A percentile compares a stretch with the other conserved stretches of the same genome.
Evolutionary conservation across 768 basidiomycete species (phyloP).

Genomic region (Peribolospora baueri): DNA sequence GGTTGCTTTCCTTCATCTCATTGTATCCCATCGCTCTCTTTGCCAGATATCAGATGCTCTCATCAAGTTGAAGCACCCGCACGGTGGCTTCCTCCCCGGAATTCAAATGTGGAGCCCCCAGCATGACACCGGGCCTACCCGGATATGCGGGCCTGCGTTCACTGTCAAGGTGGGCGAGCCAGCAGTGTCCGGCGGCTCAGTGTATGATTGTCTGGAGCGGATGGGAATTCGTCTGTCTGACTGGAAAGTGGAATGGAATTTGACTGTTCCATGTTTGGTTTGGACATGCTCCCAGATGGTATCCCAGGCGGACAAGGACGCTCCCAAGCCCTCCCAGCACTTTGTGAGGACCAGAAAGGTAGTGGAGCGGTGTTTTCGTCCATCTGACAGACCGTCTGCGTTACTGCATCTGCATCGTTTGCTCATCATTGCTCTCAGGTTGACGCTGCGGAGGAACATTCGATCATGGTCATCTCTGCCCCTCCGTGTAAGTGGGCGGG

Average conservation of each 20-base stretch:
- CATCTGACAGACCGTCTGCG: neutral
- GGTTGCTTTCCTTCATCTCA: no score
- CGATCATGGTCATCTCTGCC: conserved; percentile 47
- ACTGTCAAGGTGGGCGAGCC: conserved; percentile 34
- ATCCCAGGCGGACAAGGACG: conserved; percentile 28
- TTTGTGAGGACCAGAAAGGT: conserved; percentile 28
- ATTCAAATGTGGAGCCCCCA: conserved; percentile 34
- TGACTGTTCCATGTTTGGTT: no score
- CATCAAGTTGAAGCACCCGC: conserved; percentile 43
- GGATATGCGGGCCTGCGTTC: conserved; percentile 53
- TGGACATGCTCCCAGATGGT: conserved; percentile 31
- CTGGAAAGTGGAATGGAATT: no score
- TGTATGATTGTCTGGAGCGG: neutral
- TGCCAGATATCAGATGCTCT: conserved; percentile 59
- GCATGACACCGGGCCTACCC: conserved; percentile 19
- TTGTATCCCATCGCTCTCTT: no score
- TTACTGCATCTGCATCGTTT: no score
- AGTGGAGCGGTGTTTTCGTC: neutral
- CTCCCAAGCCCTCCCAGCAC: conserved; percentile 43
- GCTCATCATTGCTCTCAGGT: conserved; percentile 9
- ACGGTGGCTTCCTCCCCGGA: conserved; percentile 63
- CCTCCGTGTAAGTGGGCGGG: conserved; percentile 34
- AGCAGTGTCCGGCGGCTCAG: no score
- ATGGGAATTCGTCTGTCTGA: neutral
- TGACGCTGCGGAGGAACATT: conserved; percentile 41